phyloP scores from a whole-genome alignment of 2,329 filamentous ascomycete species.

The Sporothrix phasma region DNA sequence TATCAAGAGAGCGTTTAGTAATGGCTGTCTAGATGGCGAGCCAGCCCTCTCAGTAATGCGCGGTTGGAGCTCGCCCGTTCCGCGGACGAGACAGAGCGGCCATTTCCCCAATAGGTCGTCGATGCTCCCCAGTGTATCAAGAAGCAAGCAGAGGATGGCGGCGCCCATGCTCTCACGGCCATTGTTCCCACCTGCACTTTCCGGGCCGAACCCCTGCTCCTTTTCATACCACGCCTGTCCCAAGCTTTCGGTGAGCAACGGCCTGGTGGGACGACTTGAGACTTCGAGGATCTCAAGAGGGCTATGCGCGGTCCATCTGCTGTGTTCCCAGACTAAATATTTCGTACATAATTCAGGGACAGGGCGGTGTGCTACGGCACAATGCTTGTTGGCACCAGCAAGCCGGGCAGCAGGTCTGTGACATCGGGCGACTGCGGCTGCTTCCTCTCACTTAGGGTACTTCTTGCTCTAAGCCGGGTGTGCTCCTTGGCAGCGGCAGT shows the following conservation, averaged over 20 bases:
- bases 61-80: constrained; percentile 14
- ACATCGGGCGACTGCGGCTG: too few relatives aligned
- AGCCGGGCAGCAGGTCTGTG: too few relatives aligned
- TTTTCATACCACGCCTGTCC: constrained; percentile 50
- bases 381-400: too few relatives aligned
- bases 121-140: constrained; percentile 36
- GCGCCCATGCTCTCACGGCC: constrained; percentile 58
- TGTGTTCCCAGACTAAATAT: constrained; percentile 58
- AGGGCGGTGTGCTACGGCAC: too few relatives aligned
- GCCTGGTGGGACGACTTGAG: neutral
- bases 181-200: constrained; percentile 44
- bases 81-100: neutral
- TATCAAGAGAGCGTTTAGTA: constrained; percentile 25
- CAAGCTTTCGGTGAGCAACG: constrained; percentile 24
- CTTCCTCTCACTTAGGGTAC: too few relatives aligned
- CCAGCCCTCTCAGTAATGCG: constrained; percentile 19
- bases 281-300: constrained; percentile 29
- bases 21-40: constrained; percentile 19
- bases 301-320: constrained; percentile 47
- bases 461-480: too few relatives aligned
- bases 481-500: too few relatives aligned
- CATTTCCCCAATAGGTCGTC: constrained; percentile 21
- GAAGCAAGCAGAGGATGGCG: constrained; percentile 42
- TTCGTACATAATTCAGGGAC: too few relatives aligned
- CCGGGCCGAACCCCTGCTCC: constrained; percentile 31